These are phyloP conservation scores for Peronospora belbahrii DNA, from an alignment of 352 stramenopile genomes.

Conservation along the genomic window DNA sequence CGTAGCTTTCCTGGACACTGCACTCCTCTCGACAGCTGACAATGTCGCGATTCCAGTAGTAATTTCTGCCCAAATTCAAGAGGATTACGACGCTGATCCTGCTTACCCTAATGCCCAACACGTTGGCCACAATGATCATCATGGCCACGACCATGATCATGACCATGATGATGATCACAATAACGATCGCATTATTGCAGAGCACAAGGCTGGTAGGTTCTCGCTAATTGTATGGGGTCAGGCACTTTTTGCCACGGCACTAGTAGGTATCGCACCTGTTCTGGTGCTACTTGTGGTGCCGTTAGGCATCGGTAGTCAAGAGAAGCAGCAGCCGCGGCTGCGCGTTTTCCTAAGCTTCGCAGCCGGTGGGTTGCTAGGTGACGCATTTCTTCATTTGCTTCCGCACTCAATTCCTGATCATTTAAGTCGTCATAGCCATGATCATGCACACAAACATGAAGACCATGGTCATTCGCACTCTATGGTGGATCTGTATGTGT, in stretches of 20 bases:
- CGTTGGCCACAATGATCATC: constrained; percentile 18
- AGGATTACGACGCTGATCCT: constrained; percentile 4
- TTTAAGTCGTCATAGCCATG: constrained; percentile 18
- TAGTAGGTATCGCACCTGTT: constrained; percentile 65
- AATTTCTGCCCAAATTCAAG: constrained; percentile 4
- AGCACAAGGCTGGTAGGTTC: constrained; percentile 27
- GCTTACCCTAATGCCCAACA: constrained; percentile 22
- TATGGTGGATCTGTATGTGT: constrained; percentile 56
- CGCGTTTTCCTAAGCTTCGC: constrained; percentile 86
- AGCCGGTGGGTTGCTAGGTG: constrained; percentile 79
- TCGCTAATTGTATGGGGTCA: constrained; percentile 45
- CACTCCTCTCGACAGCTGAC: constrained; percentile 11
- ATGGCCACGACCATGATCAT: constrained; percentile 20
- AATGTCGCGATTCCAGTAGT: constrained; percentile 3
- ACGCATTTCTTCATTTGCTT: constrained; percentile 87
- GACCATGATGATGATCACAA: constrained; percentile 15
- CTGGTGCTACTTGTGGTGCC: constrained; percentile 64
- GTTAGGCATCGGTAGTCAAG: constrained; percentile 42
- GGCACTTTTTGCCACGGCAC: constrained; percentile 58
- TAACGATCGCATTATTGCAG: constrained; percentile 12
- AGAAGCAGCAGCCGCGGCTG: constrained; percentile 62
- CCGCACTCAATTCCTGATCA: constrained; percentile 71
- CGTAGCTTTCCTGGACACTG: constrained; percentile 12
- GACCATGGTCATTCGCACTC: constrained; percentile 46
- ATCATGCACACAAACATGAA: constrained; percentile 41